Evolutionary conservation across 208 protist species (phyloP).

Genomic region (Crithidia fasciculata): DNA sequence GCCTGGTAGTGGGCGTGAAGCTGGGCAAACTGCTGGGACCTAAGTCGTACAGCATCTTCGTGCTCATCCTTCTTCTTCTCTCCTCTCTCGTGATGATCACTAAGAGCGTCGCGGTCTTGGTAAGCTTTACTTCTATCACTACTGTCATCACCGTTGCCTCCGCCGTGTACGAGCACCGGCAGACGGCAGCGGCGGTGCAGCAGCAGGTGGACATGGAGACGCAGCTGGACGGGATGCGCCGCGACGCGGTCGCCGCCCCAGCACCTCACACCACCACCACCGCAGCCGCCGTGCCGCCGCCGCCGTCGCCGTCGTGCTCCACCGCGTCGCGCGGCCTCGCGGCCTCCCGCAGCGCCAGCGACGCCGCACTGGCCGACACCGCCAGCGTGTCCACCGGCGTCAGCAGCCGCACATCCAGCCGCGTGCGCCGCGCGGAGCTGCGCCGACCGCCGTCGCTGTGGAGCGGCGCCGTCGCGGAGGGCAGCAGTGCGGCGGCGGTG

Average conservation of each 20-base stretch:
- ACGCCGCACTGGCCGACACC: constrained; percentile 2
- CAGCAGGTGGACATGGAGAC: constrained; percentile 29
- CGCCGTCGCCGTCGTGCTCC: not conserved
- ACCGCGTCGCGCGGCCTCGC: not conserved
- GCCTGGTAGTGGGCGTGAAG: constrained; percentile 34
- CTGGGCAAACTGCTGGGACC: constrained; percentile 53
- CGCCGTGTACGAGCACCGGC: constrained; percentile 35
- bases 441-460: constrained; percentile 30
- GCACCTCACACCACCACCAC: not conserved
- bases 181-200: constrained; percentile 25
- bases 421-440: constrained; percentile 32
- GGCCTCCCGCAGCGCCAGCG: not conserved
- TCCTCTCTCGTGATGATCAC: constrained; percentile 48
- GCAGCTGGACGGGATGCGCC: constrained; percentile 23
- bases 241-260: not conserved
- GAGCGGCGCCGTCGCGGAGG: not conserved
- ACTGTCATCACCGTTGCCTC: constrained; percentile 18
- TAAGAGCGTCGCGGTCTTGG: constrained; percentile 27
- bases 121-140: constrained; percentile 12
- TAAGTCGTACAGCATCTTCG: constrained; percentile 41
- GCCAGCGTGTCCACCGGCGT: constrained; percentile 7
- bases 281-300: not conserved
- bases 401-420: constrained; percentile 23
- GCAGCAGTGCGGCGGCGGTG: not conserved
- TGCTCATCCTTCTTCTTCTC: constrained; percentile 43